phyloP scores from a whole-genome alignment of 768 basidiomycete genomes.

The Tylopilus rubrobrunneus region DNA sequence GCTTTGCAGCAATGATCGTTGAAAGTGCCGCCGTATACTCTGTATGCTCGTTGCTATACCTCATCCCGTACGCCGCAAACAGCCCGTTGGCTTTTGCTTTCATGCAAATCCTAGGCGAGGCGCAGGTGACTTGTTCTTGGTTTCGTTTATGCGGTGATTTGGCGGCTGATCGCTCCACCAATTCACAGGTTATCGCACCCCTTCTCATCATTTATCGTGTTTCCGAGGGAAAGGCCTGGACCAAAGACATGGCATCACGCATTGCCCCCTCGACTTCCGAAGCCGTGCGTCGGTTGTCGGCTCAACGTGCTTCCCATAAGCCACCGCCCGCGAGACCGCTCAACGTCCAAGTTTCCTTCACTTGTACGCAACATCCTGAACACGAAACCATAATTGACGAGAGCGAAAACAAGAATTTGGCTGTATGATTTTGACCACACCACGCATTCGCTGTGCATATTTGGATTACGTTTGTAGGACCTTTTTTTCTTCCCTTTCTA shows the following conservation, averaged over 20 bases:
- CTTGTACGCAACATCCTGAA: conserved; percentile 1
- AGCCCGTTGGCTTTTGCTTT: conserved; percentile 28
- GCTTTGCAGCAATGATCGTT: conserved; percentile 32
- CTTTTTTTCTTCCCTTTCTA: not conserved
- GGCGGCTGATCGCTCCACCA: not conserved
- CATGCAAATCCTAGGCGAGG: conserved; percentile 29
- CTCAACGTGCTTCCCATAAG: not conserved
- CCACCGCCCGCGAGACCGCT: conserved; percentile 1
- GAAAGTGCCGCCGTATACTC: conserved; percentile 34
- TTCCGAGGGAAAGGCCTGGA: conserved; percentile 44
- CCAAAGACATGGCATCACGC: conserved; percentile 16
- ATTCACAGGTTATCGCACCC: conserved; percentile 40
- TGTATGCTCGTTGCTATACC: conserved; percentile 30
- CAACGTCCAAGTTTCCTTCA: conserved; percentile 18
- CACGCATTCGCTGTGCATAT: not conserved
- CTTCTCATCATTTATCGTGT: conserved; percentile 48
- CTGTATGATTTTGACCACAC: not conserved
- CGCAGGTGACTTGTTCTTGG: conserved; percentile 18
- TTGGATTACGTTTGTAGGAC: not conserved
- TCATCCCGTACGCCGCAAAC: conserved; percentile 23
- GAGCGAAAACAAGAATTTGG: not conserved
- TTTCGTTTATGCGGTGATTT: not conserved
- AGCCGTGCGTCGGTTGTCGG: conserved; percentile 12
- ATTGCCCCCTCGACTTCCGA: not conserved
- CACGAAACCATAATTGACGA: conserved; percentile 5